Conservation (phyloP, 805 yeast species). For the Wickerhamomyces alni region DNA sequence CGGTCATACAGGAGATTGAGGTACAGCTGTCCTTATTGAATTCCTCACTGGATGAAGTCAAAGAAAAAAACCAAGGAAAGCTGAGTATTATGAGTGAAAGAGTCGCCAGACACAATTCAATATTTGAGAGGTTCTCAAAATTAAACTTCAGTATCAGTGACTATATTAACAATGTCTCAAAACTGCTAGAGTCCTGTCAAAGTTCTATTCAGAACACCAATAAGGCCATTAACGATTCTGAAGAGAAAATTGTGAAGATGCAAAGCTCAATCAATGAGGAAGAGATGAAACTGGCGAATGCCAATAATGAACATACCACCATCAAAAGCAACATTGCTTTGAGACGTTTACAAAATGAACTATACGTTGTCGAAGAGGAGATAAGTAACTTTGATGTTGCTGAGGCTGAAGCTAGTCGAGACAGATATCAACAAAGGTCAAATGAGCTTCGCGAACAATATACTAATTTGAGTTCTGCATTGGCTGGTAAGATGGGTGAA, state of each 20-base stretch:
- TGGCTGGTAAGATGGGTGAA: constrained; percentile 82
- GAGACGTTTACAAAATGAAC: constrained; percentile 35
- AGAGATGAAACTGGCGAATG: constrained; percentile 44
- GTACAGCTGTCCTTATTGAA: constrained; percentile 16
- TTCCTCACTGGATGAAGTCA: constrained; percentile 12
- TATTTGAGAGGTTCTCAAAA: constrained; percentile 22
- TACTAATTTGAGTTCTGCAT: constrained; percentile 51
- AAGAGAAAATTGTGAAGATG: constrained; percentile 22
- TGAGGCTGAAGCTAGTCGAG: constrained; percentile 56
- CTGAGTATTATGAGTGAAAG: neutral
- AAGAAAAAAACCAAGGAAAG: constrained; percentile 5
- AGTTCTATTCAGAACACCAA: constrained; percentile 15
- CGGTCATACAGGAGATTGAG: constrained; percentile 16
- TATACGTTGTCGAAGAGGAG: constrained; percentile 29
- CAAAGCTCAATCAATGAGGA: constrained; percentile 25
- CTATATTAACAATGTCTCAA: constrained; percentile 1
- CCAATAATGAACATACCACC: constrained; percentile 55
- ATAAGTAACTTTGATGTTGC: constrained; percentile 43
- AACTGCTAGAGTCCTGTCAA: constrained; percentile 1
- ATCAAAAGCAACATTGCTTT: constrained; percentile 61
- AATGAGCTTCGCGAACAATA: constrained; percentile 41
- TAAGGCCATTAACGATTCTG: constrained; percentile 16
- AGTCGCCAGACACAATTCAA: constrained; percentile 10
- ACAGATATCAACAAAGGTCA: constrained; percentile 55
- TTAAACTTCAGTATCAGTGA: constrained; percentile 31